These are phyloP conservation scores for Tricholoma furcatifolium DNA, from an alignment of 768 basidiomycete genomes.

Conservation along the genomic window DNA sequence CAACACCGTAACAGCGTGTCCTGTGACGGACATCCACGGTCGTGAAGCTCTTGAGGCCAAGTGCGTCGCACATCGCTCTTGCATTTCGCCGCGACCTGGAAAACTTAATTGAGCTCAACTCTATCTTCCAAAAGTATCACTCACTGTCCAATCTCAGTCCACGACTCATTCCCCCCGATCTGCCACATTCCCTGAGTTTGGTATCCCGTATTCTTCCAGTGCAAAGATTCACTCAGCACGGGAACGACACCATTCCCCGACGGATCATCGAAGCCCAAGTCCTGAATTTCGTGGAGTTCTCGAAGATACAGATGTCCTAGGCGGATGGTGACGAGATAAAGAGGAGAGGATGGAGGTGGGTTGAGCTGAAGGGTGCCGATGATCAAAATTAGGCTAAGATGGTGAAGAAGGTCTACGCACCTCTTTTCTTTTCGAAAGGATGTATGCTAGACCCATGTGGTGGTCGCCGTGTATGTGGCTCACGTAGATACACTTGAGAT, in stretches of 20 bases:
- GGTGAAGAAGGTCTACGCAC: constrained; percentile 39
- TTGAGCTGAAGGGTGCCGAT: constrained; percentile 47
- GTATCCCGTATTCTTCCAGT: constrained; percentile 43
- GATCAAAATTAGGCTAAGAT: neutral
- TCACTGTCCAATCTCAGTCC: constrained; percentile 42
- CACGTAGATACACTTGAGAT: constrained; percentile 78
- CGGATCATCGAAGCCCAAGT: constrained; percentile 56
- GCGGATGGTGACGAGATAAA: constrained; percentile 69
- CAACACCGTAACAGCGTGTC: constrained; percentile 68
- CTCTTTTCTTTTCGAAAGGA: constrained; percentile 64
- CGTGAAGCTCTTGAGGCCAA: constrained; percentile 59
- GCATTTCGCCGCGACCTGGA: constrained; percentile 44
- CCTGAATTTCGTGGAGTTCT: constrained; percentile 71
- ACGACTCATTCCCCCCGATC: constrained; percentile 42
- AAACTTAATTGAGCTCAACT: neutral
- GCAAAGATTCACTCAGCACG: constrained; percentile 54
- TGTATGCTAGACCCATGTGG: constrained; percentile 76
- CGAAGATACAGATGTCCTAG: constrained; percentile 63
- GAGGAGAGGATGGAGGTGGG: constrained; percentile 56
- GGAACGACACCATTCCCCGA: constrained; percentile 52
- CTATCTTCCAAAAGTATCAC: constrained; percentile 7
- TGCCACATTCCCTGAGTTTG: constrained; percentile 39
- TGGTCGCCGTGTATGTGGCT: constrained; percentile 95
- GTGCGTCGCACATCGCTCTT: constrained; percentile 41
- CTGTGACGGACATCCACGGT: constrained; percentile 78